Conservation (phyloP, 441 rosid genomes). For the Syzygium syzygioides region DNA sequence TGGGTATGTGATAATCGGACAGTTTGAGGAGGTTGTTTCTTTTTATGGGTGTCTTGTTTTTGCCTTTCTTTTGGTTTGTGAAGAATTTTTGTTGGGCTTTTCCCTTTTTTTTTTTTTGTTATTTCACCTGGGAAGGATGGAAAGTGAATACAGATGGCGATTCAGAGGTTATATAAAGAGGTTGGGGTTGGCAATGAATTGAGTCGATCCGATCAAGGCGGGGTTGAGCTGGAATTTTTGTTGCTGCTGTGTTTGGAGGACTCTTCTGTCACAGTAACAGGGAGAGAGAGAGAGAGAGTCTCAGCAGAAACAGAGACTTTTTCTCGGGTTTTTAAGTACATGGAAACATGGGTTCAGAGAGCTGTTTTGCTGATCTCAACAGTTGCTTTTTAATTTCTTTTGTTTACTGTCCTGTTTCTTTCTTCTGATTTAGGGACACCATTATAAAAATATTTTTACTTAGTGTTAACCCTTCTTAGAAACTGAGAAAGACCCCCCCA, state of each 20-base stretch:
- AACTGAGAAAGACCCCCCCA: background rate
- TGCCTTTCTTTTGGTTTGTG: background rate
- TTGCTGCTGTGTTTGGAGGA: background rate
- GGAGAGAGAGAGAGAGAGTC: background rate
- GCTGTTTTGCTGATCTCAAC: background rate
- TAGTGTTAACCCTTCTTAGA: background rate
- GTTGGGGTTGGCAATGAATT: conserved; percentile 7
- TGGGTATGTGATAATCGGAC: background rate
- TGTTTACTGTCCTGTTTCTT: background rate
- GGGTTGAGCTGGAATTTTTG: conserved; percentile 31
- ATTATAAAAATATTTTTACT: background rate
- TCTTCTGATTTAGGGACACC: background rate
- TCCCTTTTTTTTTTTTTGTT: background rate
- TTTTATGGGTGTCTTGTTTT: background rate
- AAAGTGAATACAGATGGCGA: background rate
- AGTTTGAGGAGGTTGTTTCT: background rate
- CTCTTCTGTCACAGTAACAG: background rate
- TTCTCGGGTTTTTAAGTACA: background rate
- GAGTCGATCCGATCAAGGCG: conserved; percentile 46
- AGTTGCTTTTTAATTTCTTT: background rate
- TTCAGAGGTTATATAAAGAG: conserved; percentile 11
- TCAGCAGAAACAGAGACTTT: background rate
- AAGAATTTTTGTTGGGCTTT: background rate
- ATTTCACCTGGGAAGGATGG: conserved; percentile 13
- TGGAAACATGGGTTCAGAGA: background rate